Conservation (phyloP, 345 rosid genomes). For the Geranium brycei region DNA sequence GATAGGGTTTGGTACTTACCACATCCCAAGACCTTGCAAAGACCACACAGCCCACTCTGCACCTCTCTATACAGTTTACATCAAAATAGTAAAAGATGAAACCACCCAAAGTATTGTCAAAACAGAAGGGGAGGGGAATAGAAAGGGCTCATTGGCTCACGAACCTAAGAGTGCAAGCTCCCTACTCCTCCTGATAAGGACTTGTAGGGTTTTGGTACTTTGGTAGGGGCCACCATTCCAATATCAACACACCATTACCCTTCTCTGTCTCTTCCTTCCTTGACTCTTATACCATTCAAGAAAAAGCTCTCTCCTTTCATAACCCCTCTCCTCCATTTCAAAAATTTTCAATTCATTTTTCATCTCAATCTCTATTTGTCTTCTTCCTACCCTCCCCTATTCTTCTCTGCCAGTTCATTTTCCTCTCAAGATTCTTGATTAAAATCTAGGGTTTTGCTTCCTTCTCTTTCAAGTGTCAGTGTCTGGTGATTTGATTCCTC, state of each 20-base stretch:
- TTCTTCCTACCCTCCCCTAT: not conserved
- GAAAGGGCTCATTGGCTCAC: not conserved
- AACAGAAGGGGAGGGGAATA: not conserved
- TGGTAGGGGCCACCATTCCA: conserved; percentile 12
- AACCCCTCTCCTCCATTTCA: conserved; percentile 22
- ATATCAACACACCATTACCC: not conserved
- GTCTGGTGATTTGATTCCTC: conserved; percentile 1
- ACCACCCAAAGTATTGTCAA: not conserved
- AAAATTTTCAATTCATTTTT: conserved; percentile 20
- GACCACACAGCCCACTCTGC: not conserved
- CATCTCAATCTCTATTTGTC: conserved; percentile 1
- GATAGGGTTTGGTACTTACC: too few relatives aligned
- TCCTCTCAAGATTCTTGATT: not conserved
- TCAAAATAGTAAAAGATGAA: not conserved
- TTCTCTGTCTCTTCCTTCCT: not conserved
- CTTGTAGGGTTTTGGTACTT: conserved; percentile 16
- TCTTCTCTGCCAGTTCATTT: not conserved
- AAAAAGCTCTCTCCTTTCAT: conserved; percentile 5
- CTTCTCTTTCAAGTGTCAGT: conserved; percentile 2
- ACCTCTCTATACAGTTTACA: not conserved
- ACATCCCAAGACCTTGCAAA: too few relatives aligned
- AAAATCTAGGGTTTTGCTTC: conserved; percentile 28
- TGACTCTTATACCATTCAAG: not conserved
- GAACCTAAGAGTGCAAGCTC: too few relatives aligned
- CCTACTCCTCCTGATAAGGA: conserved; percentile 7